A percentile compares a stretch with the other conserved stretches of the same genome.
phyloP scores from a whole-genome alignment of 106 monocot genomes.

The Chionographis japonica region DNA sequence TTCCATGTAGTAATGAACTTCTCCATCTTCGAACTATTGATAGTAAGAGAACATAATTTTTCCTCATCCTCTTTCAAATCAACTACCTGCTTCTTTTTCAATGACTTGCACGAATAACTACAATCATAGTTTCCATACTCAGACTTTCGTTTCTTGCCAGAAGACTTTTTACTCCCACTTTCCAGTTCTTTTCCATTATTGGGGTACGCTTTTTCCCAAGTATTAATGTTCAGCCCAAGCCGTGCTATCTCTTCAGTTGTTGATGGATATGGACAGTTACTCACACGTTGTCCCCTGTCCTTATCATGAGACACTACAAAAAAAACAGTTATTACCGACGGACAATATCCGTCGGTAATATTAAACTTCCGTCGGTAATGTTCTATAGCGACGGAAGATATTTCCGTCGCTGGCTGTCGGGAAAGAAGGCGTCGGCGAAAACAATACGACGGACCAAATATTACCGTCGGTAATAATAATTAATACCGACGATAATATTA shows the following conservation, averaged over 20 bases:
- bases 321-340: no score
- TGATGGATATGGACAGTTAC: constrained; percentile 94
- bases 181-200: constrained; percentile 5
- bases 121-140: constrained; percentile 11
- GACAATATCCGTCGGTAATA: no score
- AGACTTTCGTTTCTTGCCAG: constrained; percentile 49
- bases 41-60: constrained; percentile 5
- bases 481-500: no score
- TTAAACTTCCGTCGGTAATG: no score
- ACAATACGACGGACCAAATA: no score
- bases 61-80: constrained; percentile 2
- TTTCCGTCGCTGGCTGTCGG: no score
- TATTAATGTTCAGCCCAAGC: constrained; percentile 54
- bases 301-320: constrained; percentile 23
- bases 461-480: no score
- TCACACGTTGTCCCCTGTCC: constrained; percentile 32
- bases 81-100: constrained; percentile 18
- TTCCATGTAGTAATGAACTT: constrained; percentile 74
- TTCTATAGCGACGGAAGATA: no score
- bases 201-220: constrained; percentile 6
- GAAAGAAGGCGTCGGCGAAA: no score
- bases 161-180: constrained; percentile 8
- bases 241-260: constrained; percentile 79
- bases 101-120: constrained; percentile 14
- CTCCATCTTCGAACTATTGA: constrained; percentile 23